These are phyloP conservation scores for Hibiscus mutabilis DNA, from an alignment of 345 rosid genomes.

Conservation along the genomic window DNA sequence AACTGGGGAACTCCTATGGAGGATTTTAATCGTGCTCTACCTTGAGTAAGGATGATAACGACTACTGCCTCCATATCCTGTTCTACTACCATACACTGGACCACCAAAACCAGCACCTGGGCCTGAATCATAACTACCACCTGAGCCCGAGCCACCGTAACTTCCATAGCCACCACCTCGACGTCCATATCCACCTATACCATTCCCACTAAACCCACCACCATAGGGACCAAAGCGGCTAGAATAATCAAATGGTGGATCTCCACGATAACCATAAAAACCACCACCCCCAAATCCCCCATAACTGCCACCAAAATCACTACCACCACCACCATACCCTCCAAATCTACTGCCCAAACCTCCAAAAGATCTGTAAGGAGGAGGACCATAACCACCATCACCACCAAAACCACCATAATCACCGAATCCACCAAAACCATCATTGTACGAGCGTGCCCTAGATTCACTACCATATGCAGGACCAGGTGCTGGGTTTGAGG, in stretches of 20 bases:
- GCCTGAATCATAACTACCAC: slow-evolving; percentile 21
- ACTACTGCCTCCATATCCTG: slow-evolving; percentile 23
- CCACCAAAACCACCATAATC: slow-evolving; percentile 6
- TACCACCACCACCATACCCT: slow-evolving; percentile 21
- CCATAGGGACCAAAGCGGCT: not conserved
- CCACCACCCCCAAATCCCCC: slow-evolving; percentile 18
- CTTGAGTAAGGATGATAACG: slow-evolving; percentile 27
- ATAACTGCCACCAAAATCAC: slow-evolving; percentile 17
- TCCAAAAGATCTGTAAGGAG: slow-evolving; percentile 22
- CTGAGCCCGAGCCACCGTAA: slow-evolving; percentile 21
- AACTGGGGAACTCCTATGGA: slow-evolving; percentile 20
- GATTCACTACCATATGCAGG: slow-evolving; percentile 28
- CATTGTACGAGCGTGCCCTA: slow-evolving; percentile 21
- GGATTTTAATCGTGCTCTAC: slow-evolving; percentile 18
- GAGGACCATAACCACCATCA: slow-evolving; percentile 16
- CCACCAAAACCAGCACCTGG: slow-evolving; percentile 22
- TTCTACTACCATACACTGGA: slow-evolving; percentile 16
- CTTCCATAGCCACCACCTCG: slow-evolving; percentile 23
- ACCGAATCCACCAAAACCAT: slow-evolving; percentile 10
- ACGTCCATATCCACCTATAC: slow-evolving; percentile 15
- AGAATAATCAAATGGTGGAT: slow-evolving; percentile 1
- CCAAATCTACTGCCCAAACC: slow-evolving; percentile 21
- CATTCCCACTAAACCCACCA: slow-evolving; percentile 6
- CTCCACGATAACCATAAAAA: slow-evolving; percentile 17
- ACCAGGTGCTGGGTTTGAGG: slow-evolving; percentile 22